phyloP scores from a whole-genome alignment of 208 protist species.

The Blechomonas ayalai region DNA sequence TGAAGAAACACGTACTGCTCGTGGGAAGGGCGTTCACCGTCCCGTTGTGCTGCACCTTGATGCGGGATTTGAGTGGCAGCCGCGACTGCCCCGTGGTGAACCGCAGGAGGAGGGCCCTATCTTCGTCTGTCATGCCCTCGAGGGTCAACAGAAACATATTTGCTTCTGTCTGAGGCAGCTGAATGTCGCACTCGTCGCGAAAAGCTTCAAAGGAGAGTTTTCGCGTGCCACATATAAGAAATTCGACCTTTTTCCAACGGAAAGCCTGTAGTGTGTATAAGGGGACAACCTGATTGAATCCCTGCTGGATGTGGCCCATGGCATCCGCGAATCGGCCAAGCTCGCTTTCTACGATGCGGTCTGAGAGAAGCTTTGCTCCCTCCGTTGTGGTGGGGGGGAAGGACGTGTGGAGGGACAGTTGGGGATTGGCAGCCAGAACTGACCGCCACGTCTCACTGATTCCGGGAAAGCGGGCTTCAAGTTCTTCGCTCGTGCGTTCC shows the following conservation, averaged over 20 bases:
- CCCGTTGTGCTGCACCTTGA: slow-evolving; percentile 79
- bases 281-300: slow-evolving; percentile 76
- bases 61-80: slow-evolving; percentile 70
- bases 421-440: slow-evolving; percentile 32
- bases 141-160: slow-evolving; percentile 73
- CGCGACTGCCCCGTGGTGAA: slow-evolving; percentile 87
- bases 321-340: slow-evolving; percentile 56
- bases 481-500: slow-evolving; percentile 56
- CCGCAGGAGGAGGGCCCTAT: slow-evolving; percentile 73
- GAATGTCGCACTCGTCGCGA: slow-evolving; percentile 61
- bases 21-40: slow-evolving; percentile 80
- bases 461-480: slow-evolving; percentile 79
- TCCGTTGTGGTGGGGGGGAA: slow-evolving; percentile 45
- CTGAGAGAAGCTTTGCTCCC: slow-evolving; percentile 43
- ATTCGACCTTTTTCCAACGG: slow-evolving; percentile 79
- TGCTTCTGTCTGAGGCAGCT: slow-evolving; percentile 36
- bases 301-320: slow-evolving; percentile 66
- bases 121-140: slow-evolving; percentile 74
- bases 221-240: slow-evolving; percentile 67
- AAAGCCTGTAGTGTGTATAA: slow-evolving; percentile 80
- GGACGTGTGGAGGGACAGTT: slow-evolving; percentile 14
- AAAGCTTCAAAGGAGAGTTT: slow-evolving; percentile 79
- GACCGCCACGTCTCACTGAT: slow-evolving; percentile 37
- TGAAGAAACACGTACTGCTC: slow-evolving; percentile 94
- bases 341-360: slow-evolving; percentile 51